Conservation (phyloP, 177 flowering plant species). For the Telopea speciosissima region DNA sequence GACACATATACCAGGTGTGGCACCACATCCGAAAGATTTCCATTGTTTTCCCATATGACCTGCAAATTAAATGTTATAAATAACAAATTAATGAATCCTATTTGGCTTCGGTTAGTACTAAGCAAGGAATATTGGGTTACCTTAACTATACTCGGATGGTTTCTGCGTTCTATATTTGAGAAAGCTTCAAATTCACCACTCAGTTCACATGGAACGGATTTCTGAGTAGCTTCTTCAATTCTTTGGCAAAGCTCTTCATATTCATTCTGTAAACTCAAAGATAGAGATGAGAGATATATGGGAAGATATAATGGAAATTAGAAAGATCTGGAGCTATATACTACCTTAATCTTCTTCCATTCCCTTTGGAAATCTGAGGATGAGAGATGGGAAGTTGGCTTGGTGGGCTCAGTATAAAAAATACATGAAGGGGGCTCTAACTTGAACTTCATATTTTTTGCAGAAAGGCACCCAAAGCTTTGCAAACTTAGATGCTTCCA, state of each 20-base stretch:
- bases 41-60: conserved; percentile 46
- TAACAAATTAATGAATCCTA: background rate
- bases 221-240: conserved; percentile 32
- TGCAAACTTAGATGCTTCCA: conserved; percentile 43
- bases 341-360: conserved; percentile 38
- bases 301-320: too few relatives aligned
- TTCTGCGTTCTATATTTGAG: conserved; percentile 21
- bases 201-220: conserved; percentile 10
- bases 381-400: background rate
- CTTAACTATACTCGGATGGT: conserved; percentile 49
- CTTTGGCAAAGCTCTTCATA: conserved; percentile 33
- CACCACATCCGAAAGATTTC: conserved; percentile 27
- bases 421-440: conserved; percentile 48
- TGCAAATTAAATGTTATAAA: conserved; percentile 8
- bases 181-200: conserved; percentile 31
- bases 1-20: conserved; percentile 52
- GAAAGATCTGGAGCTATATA: too few relatives aligned
- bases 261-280: conserved; percentile 27
- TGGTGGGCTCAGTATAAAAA: conserved; percentile 15
- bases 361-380: conserved; percentile 24
- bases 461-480: conserved; percentile 58
- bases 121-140: conserved; percentile 12
- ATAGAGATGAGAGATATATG: too few relatives aligned
- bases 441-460: conserved; percentile 32
- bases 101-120: too few relatives aligned